Percentiles rank a stretch among this genome's conserved stretches.
Conservation (phyloP, 164 flowering plant genomes). For the Echeveria elegans region DNA sequence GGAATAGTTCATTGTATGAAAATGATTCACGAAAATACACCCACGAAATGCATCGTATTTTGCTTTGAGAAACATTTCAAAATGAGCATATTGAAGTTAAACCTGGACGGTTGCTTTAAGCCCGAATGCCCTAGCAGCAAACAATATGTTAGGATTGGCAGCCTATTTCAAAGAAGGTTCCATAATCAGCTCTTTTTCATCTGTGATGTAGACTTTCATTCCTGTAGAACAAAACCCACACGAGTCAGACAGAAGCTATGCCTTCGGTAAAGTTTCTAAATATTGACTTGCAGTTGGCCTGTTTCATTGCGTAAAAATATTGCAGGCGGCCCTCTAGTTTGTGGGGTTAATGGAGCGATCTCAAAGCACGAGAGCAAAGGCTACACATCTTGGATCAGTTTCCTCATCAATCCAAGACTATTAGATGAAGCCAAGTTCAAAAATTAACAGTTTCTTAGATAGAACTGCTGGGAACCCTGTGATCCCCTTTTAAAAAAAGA, state of each 20-base stretch:
- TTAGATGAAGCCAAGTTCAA: neutral
- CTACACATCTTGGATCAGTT: neutral
- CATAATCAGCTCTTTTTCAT: constrained; percentile 95
- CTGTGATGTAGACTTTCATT: constrained; percentile 88
- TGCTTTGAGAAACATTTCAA: neutral
- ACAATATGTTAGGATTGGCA: constrained; percentile 73
- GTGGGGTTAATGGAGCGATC: neutral
- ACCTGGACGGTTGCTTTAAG: constrained; percentile 68
- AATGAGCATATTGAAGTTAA: neutral
- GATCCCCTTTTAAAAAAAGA: too few relatives aligned
- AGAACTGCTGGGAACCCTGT: neutral
- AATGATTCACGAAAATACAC: too few relatives aligned
- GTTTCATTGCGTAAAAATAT: neutral
- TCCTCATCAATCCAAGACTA: neutral
- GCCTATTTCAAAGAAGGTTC: constrained; percentile 93
- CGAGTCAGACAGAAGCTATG: neutral
- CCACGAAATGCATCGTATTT: too few relatives aligned
- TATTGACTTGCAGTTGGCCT: neutral
- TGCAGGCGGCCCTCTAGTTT: neutral
- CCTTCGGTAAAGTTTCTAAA: neutral
- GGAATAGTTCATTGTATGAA: neutral
- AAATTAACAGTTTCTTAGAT: neutral
- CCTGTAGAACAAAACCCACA: constrained; percentile 29
- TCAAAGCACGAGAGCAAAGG: neutral
- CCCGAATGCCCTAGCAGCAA: constrained; percentile 82